Base-by-base conservation (phyloP, 2,329 filamentous ascomycete genomes). In the Dothidotthia symphoricarpi region DNA sequence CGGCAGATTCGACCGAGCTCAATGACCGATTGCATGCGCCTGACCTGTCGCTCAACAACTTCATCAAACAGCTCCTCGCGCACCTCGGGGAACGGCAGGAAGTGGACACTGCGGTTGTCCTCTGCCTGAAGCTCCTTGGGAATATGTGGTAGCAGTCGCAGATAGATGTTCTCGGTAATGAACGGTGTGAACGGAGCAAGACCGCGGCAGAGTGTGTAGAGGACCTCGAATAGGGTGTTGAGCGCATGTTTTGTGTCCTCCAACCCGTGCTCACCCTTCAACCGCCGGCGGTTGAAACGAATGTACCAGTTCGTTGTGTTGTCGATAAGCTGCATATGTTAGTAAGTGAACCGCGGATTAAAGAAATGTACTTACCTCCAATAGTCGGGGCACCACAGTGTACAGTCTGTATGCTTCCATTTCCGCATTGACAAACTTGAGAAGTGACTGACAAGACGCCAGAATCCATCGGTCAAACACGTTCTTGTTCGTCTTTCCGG, bases 281-380 rank as follows among this genome's bases (percentile, higher is more conserved):
- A 75, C 37, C 90, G 82, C 67, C 86, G 86, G 37, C 90, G 80
- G 74, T 96, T 96, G 74, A 95, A 94, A 45, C 89, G 81, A 65
- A 96, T 96, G 70, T 96, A 96, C 90, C 90, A 96, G 69, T 97
- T 97, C n/a, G 90, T 96, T 3, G 87, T 89, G 69, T 94, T 89
- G 59, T 96, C 91, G 50, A 96, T 94, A 58, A 95, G 78, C 61
- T 62, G 32, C 3, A 2, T 6, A 22, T 25, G 28, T 55, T 24
- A 58, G 47, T 13, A 30, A 7, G 8, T 13, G 9, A 6, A 17
- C 24, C 9, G 8, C 10, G 5, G 5, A n/a, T n/a, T 1, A 27
- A 34, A 7, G 5, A 12, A 6, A 2, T 41, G 22, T 24, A 11
- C 55, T 48, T 43, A 61, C 57, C 24, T 78, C 78, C 13, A 95